These are phyloP conservation scores for Trichoderma polysporum DNA, from an alignment of 2,329 filamentous ascomycete genomes.

Conservation along the genomic window DNA sequence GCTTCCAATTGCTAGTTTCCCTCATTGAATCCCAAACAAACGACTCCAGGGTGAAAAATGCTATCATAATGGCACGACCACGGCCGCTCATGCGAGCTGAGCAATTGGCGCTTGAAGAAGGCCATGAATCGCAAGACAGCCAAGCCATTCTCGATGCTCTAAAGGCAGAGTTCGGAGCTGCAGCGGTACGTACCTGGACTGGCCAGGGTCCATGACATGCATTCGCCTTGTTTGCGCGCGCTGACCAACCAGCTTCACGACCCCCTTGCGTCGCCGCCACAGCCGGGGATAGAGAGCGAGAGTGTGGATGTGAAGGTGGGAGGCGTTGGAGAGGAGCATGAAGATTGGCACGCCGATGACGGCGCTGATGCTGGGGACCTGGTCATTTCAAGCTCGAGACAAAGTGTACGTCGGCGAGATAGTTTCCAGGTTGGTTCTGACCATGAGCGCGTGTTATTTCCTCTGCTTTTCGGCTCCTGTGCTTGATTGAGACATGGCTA, in stretches of 20 bases:
- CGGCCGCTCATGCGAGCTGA: slow-evolving; percentile 32
- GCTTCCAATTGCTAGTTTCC: not conserved
- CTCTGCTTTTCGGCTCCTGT: not conserved
- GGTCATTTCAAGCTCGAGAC: not conserved
- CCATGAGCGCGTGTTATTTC: not conserved
- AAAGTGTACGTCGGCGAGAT: not conserved
- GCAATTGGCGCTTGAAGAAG: slow-evolving; percentile 31
- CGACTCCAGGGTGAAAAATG: slow-evolving; percentile 5
- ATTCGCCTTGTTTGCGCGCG: not conserved
- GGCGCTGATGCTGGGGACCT: not conserved
- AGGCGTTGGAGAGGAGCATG: not conserved
- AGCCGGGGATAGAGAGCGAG: not conserved
- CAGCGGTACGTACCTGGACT: slow-evolving; percentile 20
- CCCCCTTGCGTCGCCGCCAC: slow-evolving; percentile 11
- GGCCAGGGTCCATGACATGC: slow-evolving; percentile 11
- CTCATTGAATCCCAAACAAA: not conserved
- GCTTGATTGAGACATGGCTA: not conserved
- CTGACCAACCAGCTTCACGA: slow-evolving; percentile 14
- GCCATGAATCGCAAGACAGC: slow-evolving; percentile 45
- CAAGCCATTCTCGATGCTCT: slow-evolving; percentile 42
- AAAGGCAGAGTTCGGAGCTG: slow-evolving; percentile 39
- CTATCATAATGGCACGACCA: slow-evolving; percentile 31
- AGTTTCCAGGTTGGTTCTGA: slow-evolving; percentile 1
- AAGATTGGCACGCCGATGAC: not conserved
- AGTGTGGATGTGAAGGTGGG: not conserved